Base-by-base conservation (phyloP, 164 flowering plant genomes). In the Stephania japonica region DNA sequence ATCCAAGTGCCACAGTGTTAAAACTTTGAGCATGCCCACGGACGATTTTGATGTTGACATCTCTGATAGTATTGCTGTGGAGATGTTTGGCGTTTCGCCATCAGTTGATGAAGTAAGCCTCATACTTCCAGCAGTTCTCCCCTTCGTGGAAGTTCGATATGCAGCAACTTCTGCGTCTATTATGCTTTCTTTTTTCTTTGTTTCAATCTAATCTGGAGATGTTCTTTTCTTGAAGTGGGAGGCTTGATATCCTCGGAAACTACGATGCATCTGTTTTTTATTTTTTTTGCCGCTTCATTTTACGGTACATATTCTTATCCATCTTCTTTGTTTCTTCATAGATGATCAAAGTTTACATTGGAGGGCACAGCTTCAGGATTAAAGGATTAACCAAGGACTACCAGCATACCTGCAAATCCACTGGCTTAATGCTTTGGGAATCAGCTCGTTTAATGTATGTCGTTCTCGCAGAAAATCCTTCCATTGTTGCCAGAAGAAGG, bases 381-480 rank as follows among this genome's bases (percentile, higher is more conserved):
- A 86, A 81, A 74, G 84, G 86, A 53, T 80, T 92, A 24, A 79
- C 93, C 24, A 89, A 80, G 82, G 98, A 91, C 77, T 81, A 81
- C 71, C 99, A 95, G 69, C 99, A 95, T 80, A 94, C 94, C 6
- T 95, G 99, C 95, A 89, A 87, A 80, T 95, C 98, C 67, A 95
- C 99, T 24, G 99, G 99, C 67, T 79, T 95, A 79, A 91, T 95
- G 97, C 84, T 92, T 41, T 94, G 98, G 98, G 97, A 94, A 84
- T 94, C 98, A 9, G 95, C 97, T 77, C 87, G 84, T n/a, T 71
- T 95, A 50, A 88, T 95, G 95, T 92, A 96, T 65, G 81, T 85
- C n/a, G 72, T 95, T 64, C 85, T 95, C n/a, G 88, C 88, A 6
- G 73, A 70, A 80, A 95, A 90, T 77, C 93, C 89, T 67, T 77